Conservation (phyloP, 345 rosid species). For the Streptanthus diversifolius region DNA sequence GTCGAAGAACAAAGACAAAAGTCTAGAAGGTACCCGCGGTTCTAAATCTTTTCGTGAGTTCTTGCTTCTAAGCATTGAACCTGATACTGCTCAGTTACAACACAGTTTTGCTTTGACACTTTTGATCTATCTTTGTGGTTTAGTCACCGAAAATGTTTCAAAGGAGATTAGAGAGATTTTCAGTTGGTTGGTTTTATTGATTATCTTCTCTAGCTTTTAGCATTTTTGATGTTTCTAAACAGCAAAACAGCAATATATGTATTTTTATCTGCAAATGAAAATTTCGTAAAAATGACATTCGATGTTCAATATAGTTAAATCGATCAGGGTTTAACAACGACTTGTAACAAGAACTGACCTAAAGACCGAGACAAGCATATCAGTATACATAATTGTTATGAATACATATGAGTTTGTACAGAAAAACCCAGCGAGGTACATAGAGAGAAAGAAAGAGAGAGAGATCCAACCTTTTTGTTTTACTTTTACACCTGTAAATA, state of each 20-base stretch:
- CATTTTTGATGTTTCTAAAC: constrained; percentile 8
- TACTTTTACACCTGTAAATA: background rate
- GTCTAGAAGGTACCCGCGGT: constrained; percentile 36
- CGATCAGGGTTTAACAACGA: too few species aligned
- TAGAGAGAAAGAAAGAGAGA: too few species aligned
- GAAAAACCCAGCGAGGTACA: too few species aligned
- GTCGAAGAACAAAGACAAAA: constrained; percentile 56
- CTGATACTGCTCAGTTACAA: constrained; percentile 11
- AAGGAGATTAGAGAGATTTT: background rate
- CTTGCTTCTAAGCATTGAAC: constrained; percentile 13
- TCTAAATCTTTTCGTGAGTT: constrained; percentile 20
- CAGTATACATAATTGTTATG: too few species aligned
- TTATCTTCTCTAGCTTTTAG: background rate
- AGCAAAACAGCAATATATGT: background rate
- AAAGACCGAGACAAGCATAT: too few species aligned
- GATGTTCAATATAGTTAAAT: too few species aligned
- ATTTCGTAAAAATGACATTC: too few species aligned
- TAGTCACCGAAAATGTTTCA: background rate
- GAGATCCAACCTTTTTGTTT: background rate
- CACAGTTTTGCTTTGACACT: background rate
- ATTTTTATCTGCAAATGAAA: background rate
- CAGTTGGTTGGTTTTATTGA: background rate
- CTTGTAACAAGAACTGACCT: too few species aligned
- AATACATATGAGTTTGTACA: too few species aligned
- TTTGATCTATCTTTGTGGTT: background rate